Evolutionary conservation across 306 rosid genomes (phyloP).

Genomic region (Carpinus viminea): DNA sequence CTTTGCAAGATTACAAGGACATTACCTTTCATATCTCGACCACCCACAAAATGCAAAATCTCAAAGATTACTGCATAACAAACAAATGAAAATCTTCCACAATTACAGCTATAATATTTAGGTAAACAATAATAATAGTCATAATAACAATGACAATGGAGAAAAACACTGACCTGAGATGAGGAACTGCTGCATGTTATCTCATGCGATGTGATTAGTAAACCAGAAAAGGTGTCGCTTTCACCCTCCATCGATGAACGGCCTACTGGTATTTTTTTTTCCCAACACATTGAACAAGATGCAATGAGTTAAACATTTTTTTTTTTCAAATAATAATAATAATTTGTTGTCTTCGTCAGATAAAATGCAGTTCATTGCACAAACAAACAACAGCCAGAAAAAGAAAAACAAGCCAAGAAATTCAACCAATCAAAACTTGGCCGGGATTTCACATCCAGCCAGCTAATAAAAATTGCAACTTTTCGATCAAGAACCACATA

Average conservation of each 20-base stretch:
- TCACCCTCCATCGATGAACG: constrained; percentile 62
- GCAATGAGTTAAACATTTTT: too few species aligned
- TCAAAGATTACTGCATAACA: background rate
- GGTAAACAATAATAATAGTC: background rate
- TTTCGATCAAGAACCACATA: too few species aligned
- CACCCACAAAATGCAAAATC: background rate
- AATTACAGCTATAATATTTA: too few species aligned
- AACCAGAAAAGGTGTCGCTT: constrained; percentile 47
- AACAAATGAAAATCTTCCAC: background rate
- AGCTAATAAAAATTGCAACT: too few species aligned
- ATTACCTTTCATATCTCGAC: background rate
- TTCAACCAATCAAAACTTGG: too few species aligned
- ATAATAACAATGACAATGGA: background rate
- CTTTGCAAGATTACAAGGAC: background rate
- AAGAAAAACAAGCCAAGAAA: too few species aligned
- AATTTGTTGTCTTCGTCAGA: too few species aligned
- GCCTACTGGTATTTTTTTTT: constrained; percentile 40
- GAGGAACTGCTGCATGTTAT: constrained; percentile 42
- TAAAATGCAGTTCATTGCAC: too few species aligned
- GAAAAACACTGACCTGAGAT: constrained; percentile 59
- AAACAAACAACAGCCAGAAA: too few species aligned
- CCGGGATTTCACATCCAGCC: too few species aligned
- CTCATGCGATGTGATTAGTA: constrained; percentile 49
- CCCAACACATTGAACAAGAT: too few species aligned
- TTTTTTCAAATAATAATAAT: too few species aligned